Conservation (phyloP, 148 eudicot species). For the Rhododendron henanense region DNA sequence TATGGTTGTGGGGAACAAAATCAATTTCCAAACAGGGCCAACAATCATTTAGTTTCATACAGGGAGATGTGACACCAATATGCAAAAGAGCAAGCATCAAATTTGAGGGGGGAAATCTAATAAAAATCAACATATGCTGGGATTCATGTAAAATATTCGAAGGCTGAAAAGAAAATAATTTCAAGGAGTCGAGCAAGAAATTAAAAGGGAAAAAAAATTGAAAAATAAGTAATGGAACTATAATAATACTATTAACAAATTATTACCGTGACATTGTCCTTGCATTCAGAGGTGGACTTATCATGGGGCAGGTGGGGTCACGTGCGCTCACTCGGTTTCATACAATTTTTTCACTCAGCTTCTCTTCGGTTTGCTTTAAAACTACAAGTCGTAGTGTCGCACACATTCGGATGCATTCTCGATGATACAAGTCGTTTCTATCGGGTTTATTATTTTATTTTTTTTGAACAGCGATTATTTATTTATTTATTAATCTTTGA, state of each 20-base stretch:
- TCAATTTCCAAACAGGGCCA: constrained; percentile 19
- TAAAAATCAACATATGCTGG: neutral
- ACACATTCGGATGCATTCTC: too few species aligned
- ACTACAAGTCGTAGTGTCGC: too few species aligned
- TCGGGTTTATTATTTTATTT: too few species aligned
- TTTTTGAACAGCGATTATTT: too few species aligned
- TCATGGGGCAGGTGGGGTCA: too few species aligned
- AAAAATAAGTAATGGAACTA: too few species aligned
- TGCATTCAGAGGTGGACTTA: neutral
- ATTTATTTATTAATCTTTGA: too few species aligned
- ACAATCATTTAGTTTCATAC: constrained; percentile 9
- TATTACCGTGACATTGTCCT: neutral
- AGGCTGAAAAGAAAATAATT: neutral
- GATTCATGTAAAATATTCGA: neutral
- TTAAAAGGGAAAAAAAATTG: too few species aligned
- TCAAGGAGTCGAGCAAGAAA: neutral
- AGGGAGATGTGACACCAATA: constrained; percentile 6
- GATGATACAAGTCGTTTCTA: too few species aligned
- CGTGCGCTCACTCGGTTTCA: too few species aligned
- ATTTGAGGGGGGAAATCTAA: neutral
- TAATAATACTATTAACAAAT: neutral
- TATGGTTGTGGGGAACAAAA: constrained; percentile 22
- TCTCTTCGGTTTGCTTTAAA: too few species aligned
- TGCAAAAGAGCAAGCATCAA: constrained; percentile 2
- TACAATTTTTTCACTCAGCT: too few species aligned